These are phyloP conservation scores for Aaosphaeria arxii DNA, from an alignment of 2,329 filamentous ascomycete species.

Conservation along the genomic window DNA sequence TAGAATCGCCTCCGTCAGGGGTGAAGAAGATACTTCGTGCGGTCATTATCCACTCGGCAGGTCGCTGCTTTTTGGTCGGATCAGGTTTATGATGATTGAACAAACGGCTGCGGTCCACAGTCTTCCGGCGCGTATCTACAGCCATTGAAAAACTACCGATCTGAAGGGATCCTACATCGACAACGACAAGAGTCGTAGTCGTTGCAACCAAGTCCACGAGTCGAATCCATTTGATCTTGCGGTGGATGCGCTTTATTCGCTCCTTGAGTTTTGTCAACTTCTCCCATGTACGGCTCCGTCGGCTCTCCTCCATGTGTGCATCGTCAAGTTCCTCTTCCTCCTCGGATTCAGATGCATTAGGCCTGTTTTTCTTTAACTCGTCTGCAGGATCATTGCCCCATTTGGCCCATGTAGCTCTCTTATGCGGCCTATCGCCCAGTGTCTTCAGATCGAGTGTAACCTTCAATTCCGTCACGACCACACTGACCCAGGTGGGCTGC, in stretches of 20 bases:
- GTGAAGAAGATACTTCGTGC: constrained; percentile 86
- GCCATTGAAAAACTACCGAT: constrained; percentile 80
- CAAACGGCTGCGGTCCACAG: constrained; percentile 83
- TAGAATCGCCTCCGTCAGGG: constrained; percentile 76
- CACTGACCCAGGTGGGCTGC: constrained; percentile 92
- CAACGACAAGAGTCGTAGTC: constrained; percentile 72
- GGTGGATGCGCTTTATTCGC: constrained; percentile 78
- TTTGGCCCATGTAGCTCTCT: constrained; percentile 26
- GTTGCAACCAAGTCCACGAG: constrained; percentile 86
- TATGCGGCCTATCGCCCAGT: constrained; percentile 45
- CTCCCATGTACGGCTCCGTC: constrained; percentile 74
- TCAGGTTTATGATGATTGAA: constrained; percentile 64
- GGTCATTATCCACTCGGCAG: constrained; percentile 92
- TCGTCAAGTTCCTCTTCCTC: constrained; percentile 16
- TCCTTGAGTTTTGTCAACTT: constrained; percentile 77
- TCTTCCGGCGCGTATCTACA: constrained; percentile 87
- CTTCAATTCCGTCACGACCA: constrained; percentile 81
- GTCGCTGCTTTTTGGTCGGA: constrained; percentile 59
- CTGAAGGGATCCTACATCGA: constrained; percentile 80
- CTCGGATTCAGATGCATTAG: constrained; percentile 14
- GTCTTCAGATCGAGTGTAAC: constrained; percentile 76
- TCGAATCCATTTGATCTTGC: constrained; percentile 82
- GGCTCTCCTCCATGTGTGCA: constrained; percentile 31
- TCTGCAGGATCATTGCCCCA: constrained; percentile 29
- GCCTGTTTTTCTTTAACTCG: constrained; percentile 14